A percentile compares a stretch with the other conserved stretches of the same genome.
Conservation (phyloP, 805 yeast species). For the Lipomyces kockii region DNA sequence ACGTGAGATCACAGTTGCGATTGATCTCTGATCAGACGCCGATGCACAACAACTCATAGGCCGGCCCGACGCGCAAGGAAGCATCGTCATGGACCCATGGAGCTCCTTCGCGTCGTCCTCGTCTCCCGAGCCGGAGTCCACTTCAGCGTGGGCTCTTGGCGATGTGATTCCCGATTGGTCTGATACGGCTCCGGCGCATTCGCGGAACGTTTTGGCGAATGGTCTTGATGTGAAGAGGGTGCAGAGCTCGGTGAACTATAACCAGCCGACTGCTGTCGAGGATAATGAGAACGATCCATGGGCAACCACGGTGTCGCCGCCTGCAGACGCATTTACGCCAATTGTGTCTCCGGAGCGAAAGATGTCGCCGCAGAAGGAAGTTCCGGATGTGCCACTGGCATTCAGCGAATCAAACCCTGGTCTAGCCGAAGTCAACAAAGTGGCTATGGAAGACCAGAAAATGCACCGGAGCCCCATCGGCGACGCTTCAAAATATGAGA, state of each 20-base stretch:
- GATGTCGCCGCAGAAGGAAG: neutral
- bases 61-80: neutral
- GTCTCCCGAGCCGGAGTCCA: slow-evolving; percentile 7
- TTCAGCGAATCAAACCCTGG: neutral
- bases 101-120: slow-evolving; percentile 20
- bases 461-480: neutral
- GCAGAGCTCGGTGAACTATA: neutral
- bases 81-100: slow-evolving; percentile 29
- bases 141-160: slow-evolving; percentile 22
- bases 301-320: slow-evolving; percentile 30
- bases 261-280: slow-evolving; percentile 3
- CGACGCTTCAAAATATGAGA: neutral
- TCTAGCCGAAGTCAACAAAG: neutral
- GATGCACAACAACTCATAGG: neutral
- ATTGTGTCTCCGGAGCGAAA: neutral
- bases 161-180: slow-evolving; percentile 35
- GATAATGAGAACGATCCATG: slow-evolving; percentile 36
- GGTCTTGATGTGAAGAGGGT: neutral
- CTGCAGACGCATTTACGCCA: slow-evolving; percentile 1
- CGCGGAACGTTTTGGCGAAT: neutral
- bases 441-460: neutral
- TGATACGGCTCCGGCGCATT: neutral
- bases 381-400: neutral
- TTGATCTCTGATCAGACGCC: neutral
- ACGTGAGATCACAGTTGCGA: neutral